Percentiles rank a stretch among this genome's conserved stretches.
Evolutionary conservation across 805 yeast species (phyloP).

Genomic region (Metschnikowia gruessii): DNA sequence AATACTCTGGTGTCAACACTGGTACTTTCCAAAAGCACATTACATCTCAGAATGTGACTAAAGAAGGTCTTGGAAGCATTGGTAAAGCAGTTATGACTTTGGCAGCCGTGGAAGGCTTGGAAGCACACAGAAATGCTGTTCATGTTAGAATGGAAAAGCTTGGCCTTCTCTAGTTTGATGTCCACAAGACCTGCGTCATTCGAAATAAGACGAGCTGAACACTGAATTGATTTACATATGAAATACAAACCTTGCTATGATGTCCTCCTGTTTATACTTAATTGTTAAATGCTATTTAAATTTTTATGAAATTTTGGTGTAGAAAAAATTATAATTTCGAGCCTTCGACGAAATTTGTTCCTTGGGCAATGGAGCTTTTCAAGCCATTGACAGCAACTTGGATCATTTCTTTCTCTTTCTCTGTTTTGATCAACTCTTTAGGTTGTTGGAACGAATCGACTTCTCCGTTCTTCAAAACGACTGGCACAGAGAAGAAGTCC

Average conservation of each 20-base stretch:
- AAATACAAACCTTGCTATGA: no score
- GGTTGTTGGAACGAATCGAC: conserved; percentile 37
- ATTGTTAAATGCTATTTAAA: neutral
- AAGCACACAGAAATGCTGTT: conserved; percentile 96
- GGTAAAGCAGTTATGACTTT: conserved; percentile 97
- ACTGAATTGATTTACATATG: no score
- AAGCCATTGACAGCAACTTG: conserved; percentile 41
- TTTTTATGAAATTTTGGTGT: neutral
- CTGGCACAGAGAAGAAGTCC: conserved; percentile 49
- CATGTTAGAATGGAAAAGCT: conserved; percentile 87
- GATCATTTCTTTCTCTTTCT: conserved; percentile 32
- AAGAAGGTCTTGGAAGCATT: conserved; percentile 78
- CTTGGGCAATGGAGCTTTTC: conserved; percentile 39
- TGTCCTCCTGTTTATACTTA: no score
- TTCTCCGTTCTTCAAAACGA: conserved; percentile 39
- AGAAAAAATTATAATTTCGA: conserved; percentile 29
- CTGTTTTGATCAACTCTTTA: conserved; percentile 30
- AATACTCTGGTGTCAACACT: conserved; percentile 96
- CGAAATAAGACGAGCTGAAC: no score
- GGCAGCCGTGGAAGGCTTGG: conserved; percentile 95
- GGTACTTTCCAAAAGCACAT: conserved; percentile 93
- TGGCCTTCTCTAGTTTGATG: conserved; percentile 44
- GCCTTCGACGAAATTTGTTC: conserved; percentile 38
- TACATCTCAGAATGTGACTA: conserved; percentile 87
- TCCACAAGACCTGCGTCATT: neutral